Evolutionary conservation across 306 rosid species (phyloP).

Genomic region (Begonia masoniana): DNA sequence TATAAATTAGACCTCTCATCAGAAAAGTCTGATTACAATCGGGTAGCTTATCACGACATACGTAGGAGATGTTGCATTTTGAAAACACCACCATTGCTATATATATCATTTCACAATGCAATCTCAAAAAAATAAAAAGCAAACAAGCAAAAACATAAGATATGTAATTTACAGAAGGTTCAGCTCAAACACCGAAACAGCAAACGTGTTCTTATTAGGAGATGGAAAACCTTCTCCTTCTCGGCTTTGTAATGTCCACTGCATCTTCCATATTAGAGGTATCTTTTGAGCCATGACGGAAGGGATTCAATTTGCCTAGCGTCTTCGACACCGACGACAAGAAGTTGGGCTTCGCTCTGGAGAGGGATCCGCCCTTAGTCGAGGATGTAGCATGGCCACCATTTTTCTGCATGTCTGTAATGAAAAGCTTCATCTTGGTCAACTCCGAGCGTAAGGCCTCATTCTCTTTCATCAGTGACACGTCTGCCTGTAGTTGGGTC

Average conservation of each 20-base stretch:
- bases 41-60: too few species aligned
- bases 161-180: too few species aligned
- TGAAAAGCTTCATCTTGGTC: conserved; percentile 61
- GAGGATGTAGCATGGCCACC: conserved; percentile 7
- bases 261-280: conserved; percentile 43
- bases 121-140: too few species aligned
- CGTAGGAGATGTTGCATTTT: too few species aligned
- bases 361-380: not conserved
- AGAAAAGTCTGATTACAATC: too few species aligned
- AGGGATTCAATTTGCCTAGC: conserved; percentile 68
- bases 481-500: conserved; percentile 52
- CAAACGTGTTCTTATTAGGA: conserved; percentile 11
- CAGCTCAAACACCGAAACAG: too few species aligned
- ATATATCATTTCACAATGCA: too few species aligned
- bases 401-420: conserved; percentile 42
- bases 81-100: too few species aligned
- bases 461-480: conserved; percentile 61
- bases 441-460: conserved; percentile 57
- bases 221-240: conserved; percentile 76
- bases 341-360: conserved; percentile 34
- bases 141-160: too few species aligned
- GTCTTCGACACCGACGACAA: conserved; percentile 61
- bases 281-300: conserved; percentile 68
- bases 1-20: too few species aligned
- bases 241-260: conserved; percentile 53